Conservation (phyloP, 83 land plant genomes). For the Diphasiastrum complanatum region DNA sequence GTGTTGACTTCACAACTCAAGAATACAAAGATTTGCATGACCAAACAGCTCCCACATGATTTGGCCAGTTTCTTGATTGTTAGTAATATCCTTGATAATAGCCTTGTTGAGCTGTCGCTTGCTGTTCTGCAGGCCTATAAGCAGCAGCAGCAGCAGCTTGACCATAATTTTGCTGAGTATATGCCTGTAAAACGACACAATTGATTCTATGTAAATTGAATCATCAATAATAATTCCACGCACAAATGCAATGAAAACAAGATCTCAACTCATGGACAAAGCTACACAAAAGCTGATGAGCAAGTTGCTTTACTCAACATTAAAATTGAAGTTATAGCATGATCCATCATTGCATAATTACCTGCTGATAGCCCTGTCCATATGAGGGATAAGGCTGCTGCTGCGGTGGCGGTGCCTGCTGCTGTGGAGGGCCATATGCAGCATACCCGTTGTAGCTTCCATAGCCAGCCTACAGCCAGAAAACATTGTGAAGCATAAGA, state of each 20-base stretch:
- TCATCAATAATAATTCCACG: background rate
- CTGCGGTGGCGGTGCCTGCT: slow-evolving; percentile 19
- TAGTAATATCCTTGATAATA: slow-evolving; percentile 6
- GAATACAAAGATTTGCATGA: too few relatives aligned
- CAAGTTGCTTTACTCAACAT: background rate
- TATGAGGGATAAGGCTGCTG: slow-evolving; percentile 22
- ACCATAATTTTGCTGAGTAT: slow-evolving; percentile 41
- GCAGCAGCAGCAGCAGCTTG: slow-evolving; percentile 27
- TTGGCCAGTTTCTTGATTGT: background rate
- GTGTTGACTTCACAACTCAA: too few relatives aligned
- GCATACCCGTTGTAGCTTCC: slow-evolving; percentile 24
- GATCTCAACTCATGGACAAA: too few relatives aligned
- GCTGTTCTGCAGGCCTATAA: slow-evolving; percentile 29
- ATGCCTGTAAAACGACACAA: slow-evolving; percentile 25
- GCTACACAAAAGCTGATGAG: background rate
- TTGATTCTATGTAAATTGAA: background rate
- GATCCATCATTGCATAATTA: background rate
- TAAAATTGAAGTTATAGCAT: background rate
- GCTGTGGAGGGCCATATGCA: slow-evolving; percentile 24
- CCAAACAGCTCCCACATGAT: too few relatives aligned
- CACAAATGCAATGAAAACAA: background rate
- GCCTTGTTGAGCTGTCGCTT: slow-evolving; percentile 30
- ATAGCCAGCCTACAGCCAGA: slow-evolving; percentile 8
- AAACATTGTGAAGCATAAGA: background rate
- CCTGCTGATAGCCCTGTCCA: slow-evolving; percentile 18